Conservation (phyloP, 192 early-diverging fungal genomes). For the Anaeromyces robustus region DNA sequence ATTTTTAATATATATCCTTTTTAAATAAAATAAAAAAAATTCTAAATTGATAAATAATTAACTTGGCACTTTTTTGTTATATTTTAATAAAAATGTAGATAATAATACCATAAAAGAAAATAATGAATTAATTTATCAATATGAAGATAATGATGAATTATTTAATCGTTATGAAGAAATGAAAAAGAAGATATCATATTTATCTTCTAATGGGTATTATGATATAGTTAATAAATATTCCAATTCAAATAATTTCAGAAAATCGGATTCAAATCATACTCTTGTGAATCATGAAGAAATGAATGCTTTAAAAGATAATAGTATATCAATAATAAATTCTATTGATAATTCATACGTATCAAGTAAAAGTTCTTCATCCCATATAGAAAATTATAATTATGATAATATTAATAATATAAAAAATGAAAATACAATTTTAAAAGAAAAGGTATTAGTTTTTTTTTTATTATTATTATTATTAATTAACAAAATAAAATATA, state of each 20-base stretch:
- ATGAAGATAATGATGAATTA: not conserved
- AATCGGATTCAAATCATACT: not conserved
- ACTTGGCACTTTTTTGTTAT: too few relatives aligned
- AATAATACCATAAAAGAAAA: not conserved
- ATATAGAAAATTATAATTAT: not conserved
- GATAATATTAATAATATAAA: not conserved
- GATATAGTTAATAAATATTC: not conserved
- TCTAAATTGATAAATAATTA: too few relatives aligned
- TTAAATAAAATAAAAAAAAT: too few relatives aligned
- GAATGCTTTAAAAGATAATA: not conserved
- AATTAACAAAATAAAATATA: too few relatives aligned
- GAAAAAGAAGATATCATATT: not conserved
- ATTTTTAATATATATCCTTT: too few relatives aligned
- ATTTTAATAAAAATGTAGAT: too few relatives aligned
- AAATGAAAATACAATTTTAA: not conserved
- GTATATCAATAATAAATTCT: not conserved
- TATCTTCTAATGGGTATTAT: not conserved
- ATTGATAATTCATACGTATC: not conserved
- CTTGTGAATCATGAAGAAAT: not conserved
- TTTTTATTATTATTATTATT: too few relatives aligned
- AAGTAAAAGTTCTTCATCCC: not conserved
- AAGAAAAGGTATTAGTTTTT: not conserved
- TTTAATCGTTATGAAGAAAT: not conserved
- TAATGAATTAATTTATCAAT: too few relatives aligned
- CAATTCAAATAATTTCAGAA: not conserved